Conservation (phyloP, 23 red algal genomes). For the Gracilariopsis chorda region DNA sequence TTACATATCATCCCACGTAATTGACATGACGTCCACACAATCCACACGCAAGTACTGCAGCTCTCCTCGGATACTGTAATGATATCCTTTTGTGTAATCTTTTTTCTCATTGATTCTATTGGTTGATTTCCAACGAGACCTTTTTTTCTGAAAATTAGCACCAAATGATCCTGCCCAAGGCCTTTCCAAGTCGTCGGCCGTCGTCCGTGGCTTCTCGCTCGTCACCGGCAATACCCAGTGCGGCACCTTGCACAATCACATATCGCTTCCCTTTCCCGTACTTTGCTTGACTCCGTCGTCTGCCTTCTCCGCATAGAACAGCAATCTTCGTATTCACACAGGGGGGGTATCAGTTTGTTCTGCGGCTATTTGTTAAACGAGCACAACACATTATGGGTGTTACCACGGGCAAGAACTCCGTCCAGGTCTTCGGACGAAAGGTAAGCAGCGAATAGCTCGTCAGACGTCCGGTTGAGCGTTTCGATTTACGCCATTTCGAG, state of each 20-base stretch:
- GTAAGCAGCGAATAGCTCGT: constrained; percentile 47
- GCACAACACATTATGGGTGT: constrained; percentile 20
- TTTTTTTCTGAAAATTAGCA: not conserved
- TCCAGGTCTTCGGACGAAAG: constrained; percentile 96
- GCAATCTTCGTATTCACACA: too few species aligned
- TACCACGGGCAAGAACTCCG: constrained; percentile 71
- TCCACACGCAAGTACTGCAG: too few species aligned
- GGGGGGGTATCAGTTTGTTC: too few species aligned
- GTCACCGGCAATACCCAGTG: not conserved
- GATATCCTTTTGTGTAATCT: not conserved
- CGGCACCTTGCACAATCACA: too few species aligned
- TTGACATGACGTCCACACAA: too few species aligned
- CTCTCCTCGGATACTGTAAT: too few species aligned
- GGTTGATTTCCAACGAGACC: not conserved
- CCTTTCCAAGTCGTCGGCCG: not conserved
- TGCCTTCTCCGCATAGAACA: too few species aligned
- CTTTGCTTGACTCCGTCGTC: too few species aligned
- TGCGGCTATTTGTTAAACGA: too few species aligned
- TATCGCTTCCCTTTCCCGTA: too few species aligned
- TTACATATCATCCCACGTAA: too few species aligned
- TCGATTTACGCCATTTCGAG: not conserved
- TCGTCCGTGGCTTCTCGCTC: not conserved
- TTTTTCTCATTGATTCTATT: not conserved
- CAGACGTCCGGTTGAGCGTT: not conserved
- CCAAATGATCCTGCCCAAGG: not conserved